A percentile compares a stretch with the other conserved stretches of the same genome.
Evolutionary conservation across 2,329 filamentous ascomycete genomes (phyloP).

Genomic region (Ceratocystis alfenasii): DNA sequence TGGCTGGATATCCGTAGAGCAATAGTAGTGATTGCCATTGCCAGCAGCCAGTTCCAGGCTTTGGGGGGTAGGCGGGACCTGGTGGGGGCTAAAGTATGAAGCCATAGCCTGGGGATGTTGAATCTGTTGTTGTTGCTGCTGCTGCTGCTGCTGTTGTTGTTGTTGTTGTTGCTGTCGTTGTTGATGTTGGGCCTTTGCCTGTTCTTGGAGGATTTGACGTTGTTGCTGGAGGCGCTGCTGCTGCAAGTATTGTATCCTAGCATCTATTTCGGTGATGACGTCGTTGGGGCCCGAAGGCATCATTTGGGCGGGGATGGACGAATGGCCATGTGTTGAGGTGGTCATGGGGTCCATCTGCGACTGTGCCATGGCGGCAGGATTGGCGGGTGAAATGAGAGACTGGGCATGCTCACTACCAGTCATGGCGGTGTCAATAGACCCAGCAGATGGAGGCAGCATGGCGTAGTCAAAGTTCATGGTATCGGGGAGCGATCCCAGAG

Average conservation of each 20-base stretch:
- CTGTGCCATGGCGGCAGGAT: constrained; percentile 18
- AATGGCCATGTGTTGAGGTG: constrained; percentile 34
- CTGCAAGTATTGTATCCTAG: constrained; percentile 54
- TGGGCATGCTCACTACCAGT: constrained; percentile 33
- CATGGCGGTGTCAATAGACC: constrained; percentile 41
- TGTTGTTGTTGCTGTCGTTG: constrained; percentile 43
- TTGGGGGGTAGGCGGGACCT: constrained; percentile 66
- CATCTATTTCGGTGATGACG: constrained; percentile 48
- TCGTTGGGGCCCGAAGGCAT: constrained; percentile 38
- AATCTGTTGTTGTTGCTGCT: constrained; percentile 40
- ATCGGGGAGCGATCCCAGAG: constrained; percentile 42
- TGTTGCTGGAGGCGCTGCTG: constrained; percentile 51
- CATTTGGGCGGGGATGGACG: constrained; percentile 37
- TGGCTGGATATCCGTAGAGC: constrained; percentile 40
- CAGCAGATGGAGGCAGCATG: constrained; percentile 29
- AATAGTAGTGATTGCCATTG: constrained; percentile 44
- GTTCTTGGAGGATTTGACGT: constrained; percentile 46
- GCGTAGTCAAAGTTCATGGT: constrained; percentile 47
- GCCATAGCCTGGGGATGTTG: constrained; percentile 26
- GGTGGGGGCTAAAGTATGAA: constrained; percentile 43
- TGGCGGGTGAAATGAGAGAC: constrained; percentile 28
- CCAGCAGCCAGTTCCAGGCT: constrained; percentile 63
- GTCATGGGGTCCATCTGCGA: constrained; percentile 25
- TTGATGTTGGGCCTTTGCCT: constrained; percentile 33
- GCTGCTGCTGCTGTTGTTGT: constrained; percentile 42